Evolutionary conservation across 2,329 filamentous ascomycete genomes (phyloP).

Genomic region (Mycosphaerelloides madeirae): DNA sequence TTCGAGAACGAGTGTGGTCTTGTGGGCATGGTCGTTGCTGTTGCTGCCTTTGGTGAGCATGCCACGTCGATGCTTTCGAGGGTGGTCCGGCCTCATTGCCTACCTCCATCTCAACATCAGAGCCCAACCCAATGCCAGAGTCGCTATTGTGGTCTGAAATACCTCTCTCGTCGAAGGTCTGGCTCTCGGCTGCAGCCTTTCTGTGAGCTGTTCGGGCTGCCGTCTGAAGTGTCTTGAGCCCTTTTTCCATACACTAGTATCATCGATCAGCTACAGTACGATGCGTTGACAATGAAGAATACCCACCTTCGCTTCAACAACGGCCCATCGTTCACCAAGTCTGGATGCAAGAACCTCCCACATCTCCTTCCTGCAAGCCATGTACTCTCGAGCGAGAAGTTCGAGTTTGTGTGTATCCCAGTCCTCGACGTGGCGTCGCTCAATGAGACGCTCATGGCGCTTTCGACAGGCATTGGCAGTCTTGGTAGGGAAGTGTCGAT

Average conservation of each 20-base stretch:
- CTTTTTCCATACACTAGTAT: slow-evolving; percentile 72
- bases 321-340: slow-evolving; percentile 53
- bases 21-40: slow-evolving; percentile 8
- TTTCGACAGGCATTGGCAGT: slow-evolving; percentile 80
- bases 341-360: slow-evolving; percentile 69
- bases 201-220: slow-evolving; percentile 62
- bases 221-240: slow-evolving; percentile 73
- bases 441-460: slow-evolving; percentile 77
- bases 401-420: slow-evolving; percentile 76
- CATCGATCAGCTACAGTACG: slow-evolving; percentile 8
- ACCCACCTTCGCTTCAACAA: slow-evolving; percentile 79
- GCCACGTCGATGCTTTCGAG: slow-evolving; percentile 23
- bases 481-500: slow-evolving; percentile 71
- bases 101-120: slow-evolving; percentile 44
- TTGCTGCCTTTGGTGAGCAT: slow-evolving; percentile 18
- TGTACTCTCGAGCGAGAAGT: slow-evolving; percentile 70
- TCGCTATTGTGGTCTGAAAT: slow-evolving; percentile 55
- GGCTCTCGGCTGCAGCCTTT: slow-evolving; percentile 51
- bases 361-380: slow-evolving; percentile 72
- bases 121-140: slow-evolving; percentile 58
- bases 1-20: slow-evolving; percentile 29
- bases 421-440: slow-evolving; percentile 66
- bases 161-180: slow-evolving; percentile 31
- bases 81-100: slow-evolving; percentile 17
- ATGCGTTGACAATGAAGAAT: slow-evolving; percentile 35